Evolutionary conservation across 345 rosid species (phyloP), one percentile per base, ranked within the genome.

Genomic region (Anastatica hierochuntica): DNA sequence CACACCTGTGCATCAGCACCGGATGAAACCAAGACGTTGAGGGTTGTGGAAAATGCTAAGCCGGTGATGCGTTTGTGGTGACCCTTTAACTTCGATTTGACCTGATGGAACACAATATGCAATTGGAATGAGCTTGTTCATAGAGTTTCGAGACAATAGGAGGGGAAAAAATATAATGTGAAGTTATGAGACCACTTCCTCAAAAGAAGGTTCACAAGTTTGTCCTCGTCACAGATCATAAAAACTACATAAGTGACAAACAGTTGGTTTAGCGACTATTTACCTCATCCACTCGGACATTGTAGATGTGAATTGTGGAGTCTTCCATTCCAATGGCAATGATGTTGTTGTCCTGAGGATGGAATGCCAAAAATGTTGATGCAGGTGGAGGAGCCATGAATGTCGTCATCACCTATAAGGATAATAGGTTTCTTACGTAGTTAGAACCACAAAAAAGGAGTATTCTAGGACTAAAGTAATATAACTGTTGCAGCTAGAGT

Each of bases 291-390:
- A 77, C 84, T 74, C 87, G 70, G 47, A 82, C 87, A 72, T 88
- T 85, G 60, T 82, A 80, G 27, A 88, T 85, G 47, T 82, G 88
- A 55, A 88, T 88, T 7, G 82, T 71, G 17, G 95, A 81, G 79
- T 85, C 95, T 70, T 88, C 92, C 89, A 81, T 82, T 61, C 97
- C 97, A 29, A 88, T 76, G 56, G 97, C 97, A 44, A 85, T 79
- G 48, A 88, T 72, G 71, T 88, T 88, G 58, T 88, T 82, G 64
- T 88, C 97, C 60, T 70, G 83, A 38, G 95, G 95, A 63, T 88
- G 87, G 59, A 88, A 88, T 10, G 97, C 97, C 14, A 88, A 78
- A 68, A 75, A 88, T 43, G 97, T 80, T 48, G 97, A 77, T 31
- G 89, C 77, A 1, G 97, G 95, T 14, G 95, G 86, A 11, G 95